phyloP scores from a whole-genome alignment of 1,139 yeast genomes.

The Debaryomycetaceae sp. region DNA sequence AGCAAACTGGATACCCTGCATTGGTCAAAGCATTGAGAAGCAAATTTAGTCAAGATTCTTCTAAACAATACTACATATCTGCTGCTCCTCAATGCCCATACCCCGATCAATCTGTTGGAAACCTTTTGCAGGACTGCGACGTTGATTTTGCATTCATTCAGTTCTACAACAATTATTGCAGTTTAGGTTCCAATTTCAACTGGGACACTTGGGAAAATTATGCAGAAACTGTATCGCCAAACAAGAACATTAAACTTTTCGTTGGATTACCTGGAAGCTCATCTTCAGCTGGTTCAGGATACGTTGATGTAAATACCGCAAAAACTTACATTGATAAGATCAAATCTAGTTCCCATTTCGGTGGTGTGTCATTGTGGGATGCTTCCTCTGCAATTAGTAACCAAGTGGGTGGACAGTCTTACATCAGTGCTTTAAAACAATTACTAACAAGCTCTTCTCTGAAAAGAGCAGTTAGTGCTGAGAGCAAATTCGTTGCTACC shows the following conservation, averaged over 20 bases:
- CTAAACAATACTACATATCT: conserved; percentile 66
- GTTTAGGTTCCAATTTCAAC: conserved; percentile 27
- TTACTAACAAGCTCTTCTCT: conserved; percentile 5
- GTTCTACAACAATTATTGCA: conserved; percentile 85
- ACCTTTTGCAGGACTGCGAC: conserved; percentile 52
- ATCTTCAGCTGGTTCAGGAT: conserved; percentile 20
- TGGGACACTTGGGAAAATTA: conserved; percentile 24
- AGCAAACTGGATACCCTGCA: conserved; percentile 53
- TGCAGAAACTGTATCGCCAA: conserved; percentile 19
- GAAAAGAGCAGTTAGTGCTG: background rate
- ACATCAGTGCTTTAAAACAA: conserved; percentile 9
- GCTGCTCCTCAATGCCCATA: conserved; percentile 93
- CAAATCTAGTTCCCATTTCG: conserved; percentile 17
- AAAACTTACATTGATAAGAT: conserved; percentile 12
- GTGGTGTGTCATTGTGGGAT: conserved; percentile 29
- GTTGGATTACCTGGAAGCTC: conserved; percentile 28
- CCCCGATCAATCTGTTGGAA: conserved; percentile 79
- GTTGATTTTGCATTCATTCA: conserved; percentile 83
- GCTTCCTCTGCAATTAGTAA: conserved; percentile 18
- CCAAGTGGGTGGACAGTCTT: conserved; percentile 6
- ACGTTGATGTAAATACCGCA: conserved; percentile 14
- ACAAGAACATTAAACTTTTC: conserved; percentile 22
- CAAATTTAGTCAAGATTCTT: conserved; percentile 45
- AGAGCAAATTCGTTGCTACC: conserved; percentile 1
- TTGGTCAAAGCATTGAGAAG: conserved; percentile 56